A percentile compares a stretch with the other conserved stretches of the same genome.
These are phyloP conservation scores for Conringia planisiliqua DNA, from an alignment of 345 rosid species.

Conservation along the genomic window DNA sequence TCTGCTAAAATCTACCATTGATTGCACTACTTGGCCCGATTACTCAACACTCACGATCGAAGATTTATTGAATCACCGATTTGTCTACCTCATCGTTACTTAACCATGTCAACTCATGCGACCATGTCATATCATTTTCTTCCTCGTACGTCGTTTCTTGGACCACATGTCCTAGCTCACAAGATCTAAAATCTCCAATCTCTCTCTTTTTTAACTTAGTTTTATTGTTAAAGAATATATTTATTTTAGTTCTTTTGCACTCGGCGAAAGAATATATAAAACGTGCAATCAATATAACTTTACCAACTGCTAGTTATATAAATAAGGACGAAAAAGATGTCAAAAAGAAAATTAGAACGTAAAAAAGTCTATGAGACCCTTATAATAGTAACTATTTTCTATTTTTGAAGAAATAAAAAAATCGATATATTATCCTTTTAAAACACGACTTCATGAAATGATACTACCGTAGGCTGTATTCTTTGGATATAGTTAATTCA, in stretches of 20 bases:
- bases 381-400: neutral
- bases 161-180: neutral
- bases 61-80: neutral
- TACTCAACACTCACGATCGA: neutral
- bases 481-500: neutral
- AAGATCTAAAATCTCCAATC: neutral
- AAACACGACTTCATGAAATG: neutral
- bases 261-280: neutral
- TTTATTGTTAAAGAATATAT: too few relatives aligned
- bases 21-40: neutral
- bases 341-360: neutral
- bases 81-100: neutral
- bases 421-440: neutral
- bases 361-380: neutral
- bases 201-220: too few relatives aligned
- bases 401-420: neutral
- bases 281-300: neutral
- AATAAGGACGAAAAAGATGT: neutral
- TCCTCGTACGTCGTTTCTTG: neutral
- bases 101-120: neutral
- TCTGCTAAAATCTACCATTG: neutral
- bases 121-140: too few relatives aligned
- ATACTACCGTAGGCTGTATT: neutral
- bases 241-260: neutral
- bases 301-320: neutral